Percentiles rank a stretch among this genome's conserved stretches.
phyloP scores from a whole-genome alignment of 352 stramenopile species.

The Globisporangium perplexum region DNA sequence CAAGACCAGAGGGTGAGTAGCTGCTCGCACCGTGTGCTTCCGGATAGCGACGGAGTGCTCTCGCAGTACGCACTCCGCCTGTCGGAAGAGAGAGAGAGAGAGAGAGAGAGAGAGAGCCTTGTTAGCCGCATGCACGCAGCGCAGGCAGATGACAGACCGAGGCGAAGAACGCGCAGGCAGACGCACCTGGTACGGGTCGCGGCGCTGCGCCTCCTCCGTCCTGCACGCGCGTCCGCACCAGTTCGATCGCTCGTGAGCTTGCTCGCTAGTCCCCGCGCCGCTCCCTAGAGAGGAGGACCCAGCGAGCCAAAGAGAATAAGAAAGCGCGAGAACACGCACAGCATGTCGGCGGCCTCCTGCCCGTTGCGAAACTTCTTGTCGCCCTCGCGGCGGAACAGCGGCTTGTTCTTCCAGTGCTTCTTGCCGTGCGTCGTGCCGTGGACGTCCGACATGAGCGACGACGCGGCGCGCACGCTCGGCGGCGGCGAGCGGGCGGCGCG shows the following conservation, averaged over 20 bases:
- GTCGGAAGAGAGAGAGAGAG: neutral
- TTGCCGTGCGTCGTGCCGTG: slow-evolving; percentile 85
- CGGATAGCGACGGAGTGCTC: neutral
- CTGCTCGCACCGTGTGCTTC: too few species aligned
- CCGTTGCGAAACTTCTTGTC: slow-evolving; percentile 96
- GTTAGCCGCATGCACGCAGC: neutral
- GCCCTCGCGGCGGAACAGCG: slow-evolving; percentile 93
- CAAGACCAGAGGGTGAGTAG: neutral
- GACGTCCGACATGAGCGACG: slow-evolving; percentile 85
- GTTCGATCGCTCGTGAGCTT: neutral
- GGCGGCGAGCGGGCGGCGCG: slow-evolving; percentile 14
- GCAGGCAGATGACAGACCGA: too few species aligned
- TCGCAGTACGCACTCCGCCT: slow-evolving; percentile 7
- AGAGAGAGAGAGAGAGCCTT: neutral
- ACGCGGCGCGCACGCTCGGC: slow-evolving; percentile 22
- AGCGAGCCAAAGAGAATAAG: too few species aligned
- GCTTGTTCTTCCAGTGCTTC: slow-evolving; percentile 95
- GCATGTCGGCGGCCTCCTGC: slow-evolving; percentile 93
- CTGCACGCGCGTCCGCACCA: slow-evolving; percentile 10
- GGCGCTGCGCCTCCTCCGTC: slow-evolving; percentile 66
- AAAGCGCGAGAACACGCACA: slow-evolving; percentile 38
- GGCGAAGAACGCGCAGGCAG: neutral
- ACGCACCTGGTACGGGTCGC: slow-evolving; percentile 62
- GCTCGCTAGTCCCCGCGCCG: neutral
- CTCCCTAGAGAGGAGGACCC: neutral